Evolutionary conservation across 768 basidiomycete species (phyloP).

Genomic region (Boletellus emodensis): DNA sequence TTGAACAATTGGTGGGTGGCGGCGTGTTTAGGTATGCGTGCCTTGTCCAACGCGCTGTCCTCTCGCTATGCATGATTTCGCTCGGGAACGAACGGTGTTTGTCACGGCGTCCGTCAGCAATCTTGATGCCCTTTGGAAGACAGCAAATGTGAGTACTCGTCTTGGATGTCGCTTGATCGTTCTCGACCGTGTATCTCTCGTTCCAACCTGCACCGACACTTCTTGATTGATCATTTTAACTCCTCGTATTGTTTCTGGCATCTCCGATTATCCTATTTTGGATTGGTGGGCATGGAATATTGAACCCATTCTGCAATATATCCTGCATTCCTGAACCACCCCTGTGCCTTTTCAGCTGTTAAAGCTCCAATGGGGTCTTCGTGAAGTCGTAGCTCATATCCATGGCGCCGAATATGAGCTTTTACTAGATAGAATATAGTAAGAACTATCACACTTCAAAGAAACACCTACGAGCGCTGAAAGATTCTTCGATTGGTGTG

Average conservation of each 20-base stretch:
- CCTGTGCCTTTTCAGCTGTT: not conserved
- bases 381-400: not conserved
- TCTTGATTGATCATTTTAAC: not conserved
- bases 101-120: slow-evolving; percentile 30
- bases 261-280: not conserved
- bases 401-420: not conserved
- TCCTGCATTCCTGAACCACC: slow-evolving; percentile 6
- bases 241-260: not conserved
- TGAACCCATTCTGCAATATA: not conserved
- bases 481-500: not conserved
- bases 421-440: not conserved
- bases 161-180: not conserved
- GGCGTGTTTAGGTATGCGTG: not conserved
- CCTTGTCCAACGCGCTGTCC: not conserved
- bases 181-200: not conserved
- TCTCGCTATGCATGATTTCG: not conserved
- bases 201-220: not conserved
- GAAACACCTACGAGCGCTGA: not conserved
- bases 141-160: slow-evolving; percentile 65
- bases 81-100: not conserved
- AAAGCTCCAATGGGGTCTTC: not conserved
- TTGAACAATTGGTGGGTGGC: slow-evolving; percentile 71
- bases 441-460: too few relatives aligned
- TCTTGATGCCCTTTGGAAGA: slow-evolving; percentile 86
- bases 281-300: not conserved